phyloP scores from a whole-genome alignment of 176 grass and related monocot genomes.

The Musa itinerans region DNA sequence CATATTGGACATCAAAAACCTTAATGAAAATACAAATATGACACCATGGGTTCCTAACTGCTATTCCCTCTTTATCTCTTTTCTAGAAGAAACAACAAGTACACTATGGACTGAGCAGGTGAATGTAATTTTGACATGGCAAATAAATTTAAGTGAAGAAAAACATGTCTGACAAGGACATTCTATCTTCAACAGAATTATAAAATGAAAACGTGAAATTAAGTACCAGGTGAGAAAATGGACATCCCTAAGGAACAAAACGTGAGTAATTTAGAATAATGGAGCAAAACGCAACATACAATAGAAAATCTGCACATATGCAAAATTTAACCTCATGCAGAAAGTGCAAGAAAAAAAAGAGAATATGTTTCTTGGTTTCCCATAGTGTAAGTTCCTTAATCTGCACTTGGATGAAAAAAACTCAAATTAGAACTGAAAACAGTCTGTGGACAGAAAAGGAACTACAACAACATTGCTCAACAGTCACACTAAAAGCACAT shows the following conservation, averaged over 20 bases:
- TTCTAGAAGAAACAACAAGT: background rate
- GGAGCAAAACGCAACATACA: background rate
- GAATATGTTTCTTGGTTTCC: background rate
- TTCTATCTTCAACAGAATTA: background rate
- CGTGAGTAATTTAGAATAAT: background rate
- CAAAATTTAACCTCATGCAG: background rate
- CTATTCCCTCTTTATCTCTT: background rate
- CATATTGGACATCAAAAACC: background rate
- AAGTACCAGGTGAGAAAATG: background rate
- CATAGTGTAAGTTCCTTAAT: background rate
- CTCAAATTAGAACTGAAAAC: background rate
- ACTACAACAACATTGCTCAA: too few species aligned
- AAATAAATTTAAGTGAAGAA: background rate
- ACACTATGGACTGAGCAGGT: background rate
- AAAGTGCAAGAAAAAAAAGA: background rate
- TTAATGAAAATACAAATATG: background rate
- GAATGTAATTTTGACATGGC: background rate
- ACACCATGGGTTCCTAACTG: background rate
- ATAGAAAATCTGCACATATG: background rate
- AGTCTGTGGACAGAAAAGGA: too few species aligned
- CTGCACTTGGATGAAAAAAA: background rate
- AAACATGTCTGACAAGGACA: background rate
- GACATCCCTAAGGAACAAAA: background rate
- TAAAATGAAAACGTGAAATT: background rate
- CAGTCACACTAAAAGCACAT: background rate